Base-by-base conservation (phyloP, 805 yeast species). In the Debaryomyces castellii region DNA sequence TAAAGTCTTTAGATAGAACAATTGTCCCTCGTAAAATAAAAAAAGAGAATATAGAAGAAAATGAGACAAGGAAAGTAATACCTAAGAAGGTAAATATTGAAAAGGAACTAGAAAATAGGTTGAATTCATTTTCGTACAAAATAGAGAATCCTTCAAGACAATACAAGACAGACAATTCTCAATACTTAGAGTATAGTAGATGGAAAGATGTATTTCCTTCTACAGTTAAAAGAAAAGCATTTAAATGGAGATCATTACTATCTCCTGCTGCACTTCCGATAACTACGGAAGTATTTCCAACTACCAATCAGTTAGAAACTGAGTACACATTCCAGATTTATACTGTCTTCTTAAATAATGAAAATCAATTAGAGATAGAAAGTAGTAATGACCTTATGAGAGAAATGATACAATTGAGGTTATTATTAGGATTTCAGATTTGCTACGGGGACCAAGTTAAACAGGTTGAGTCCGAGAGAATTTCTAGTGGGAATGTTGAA, bases 201-300 rank as follows among this genome's bases (percentile, higher is more conserved):
- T 94, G 99, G 99, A 83, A 83, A 45, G 89, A 87, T 64, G 96
- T 90, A 1, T 89, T 89, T 54, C 96, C 98, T 0, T 77, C 78
- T 11, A 78, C 80, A 36, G 81, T 84, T 12, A 81, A 77, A 43
- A 72, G 87, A 44, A 79, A 80, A 54, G 71, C 83, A 12, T 84
- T 91, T 41, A 91, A 91, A 59, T 94, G 99, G 99, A 80, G 89
- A 43, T 91, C 98, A 0, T 74, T 95, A 43, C 85, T 90, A 11
- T 82, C 97, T 0, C 99, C 99, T 0, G 97, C 98, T 0, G 85
- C 96, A 5, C 70, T 94, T 21, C 99, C 99, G 0, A 70, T 88
- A 0, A 82, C 89, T 2, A 82, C 95, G 0, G 80, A 86, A 1
- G 74, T 85, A 8, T 91, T 91, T 55, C 97, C 98, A 0, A 63